phyloP scores from a whole-genome alignment of 305 asterid species.

The Rubia tinctorum region DNA sequence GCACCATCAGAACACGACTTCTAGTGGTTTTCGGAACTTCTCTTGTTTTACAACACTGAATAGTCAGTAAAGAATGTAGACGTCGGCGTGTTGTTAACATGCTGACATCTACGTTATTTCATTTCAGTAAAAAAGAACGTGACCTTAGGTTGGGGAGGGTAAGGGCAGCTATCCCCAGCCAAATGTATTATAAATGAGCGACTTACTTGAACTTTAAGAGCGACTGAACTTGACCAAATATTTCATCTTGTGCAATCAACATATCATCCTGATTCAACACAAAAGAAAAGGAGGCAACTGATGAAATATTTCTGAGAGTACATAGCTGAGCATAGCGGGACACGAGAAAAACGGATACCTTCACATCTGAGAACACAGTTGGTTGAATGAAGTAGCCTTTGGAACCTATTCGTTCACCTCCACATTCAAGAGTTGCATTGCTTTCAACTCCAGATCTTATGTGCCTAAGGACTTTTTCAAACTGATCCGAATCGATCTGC shows the following conservation, averaged over 20 bases:
- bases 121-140: no score
- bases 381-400: conserved; percentile 73
- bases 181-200: not conserved
- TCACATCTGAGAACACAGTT: conserved; percentile 62
- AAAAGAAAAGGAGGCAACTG: not conserved
- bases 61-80: no score
- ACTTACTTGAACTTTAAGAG: conserved; percentile 74
- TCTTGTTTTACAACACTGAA: not conserved
- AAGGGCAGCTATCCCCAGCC: no score
- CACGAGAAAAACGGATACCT: conserved; percentile 11
- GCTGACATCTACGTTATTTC: no score
- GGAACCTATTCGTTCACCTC: conserved; percentile 58
- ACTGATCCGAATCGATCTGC: conserved; percentile 70
- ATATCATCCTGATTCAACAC: conserved; percentile 62
- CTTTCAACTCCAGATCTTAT: conserved; percentile 60
- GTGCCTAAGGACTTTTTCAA: conserved; percentile 62
- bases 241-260: conserved; percentile 81
- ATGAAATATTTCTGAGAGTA: not conserved
- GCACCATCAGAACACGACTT: no score
- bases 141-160: no score
- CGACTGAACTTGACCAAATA: conserved; percentile 86
- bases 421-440: conserved; percentile 67
- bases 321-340: not conserved
- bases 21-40: not conserved
- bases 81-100: no score